Evolutionary conservation across 805 yeast species (phyloP).

Genomic region (Candida endomychidarum): DNA sequence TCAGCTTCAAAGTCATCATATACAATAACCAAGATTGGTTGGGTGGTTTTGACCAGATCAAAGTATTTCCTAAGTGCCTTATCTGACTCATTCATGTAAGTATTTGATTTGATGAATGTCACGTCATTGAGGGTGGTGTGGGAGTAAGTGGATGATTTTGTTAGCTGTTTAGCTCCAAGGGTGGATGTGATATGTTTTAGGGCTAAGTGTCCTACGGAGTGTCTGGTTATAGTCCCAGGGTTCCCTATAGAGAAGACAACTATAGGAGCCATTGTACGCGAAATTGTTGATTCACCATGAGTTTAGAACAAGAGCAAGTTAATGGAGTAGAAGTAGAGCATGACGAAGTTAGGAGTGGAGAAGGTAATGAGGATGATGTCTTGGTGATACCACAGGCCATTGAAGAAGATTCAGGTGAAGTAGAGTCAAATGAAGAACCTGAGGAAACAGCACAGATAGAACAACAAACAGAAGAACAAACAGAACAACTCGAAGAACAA

Average conservation of each 20-base stretch:
- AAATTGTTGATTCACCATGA: conserved; percentile 1
- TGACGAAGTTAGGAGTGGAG: too few relatives aligned
- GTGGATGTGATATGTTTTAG: conserved; percentile 26
- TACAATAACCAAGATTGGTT: conserved; percentile 23
- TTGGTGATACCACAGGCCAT: too few relatives aligned
- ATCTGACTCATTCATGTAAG: conserved; percentile 42
- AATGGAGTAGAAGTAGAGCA: not conserved
- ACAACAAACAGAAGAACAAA: not conserved
- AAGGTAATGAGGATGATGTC: too few relatives aligned
- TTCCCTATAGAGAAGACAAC: conserved; percentile 36
- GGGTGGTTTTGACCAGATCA: conserved; percentile 13
- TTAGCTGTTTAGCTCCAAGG: conserved; percentile 29
- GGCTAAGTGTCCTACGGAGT: conserved; percentile 40
- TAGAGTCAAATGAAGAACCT: not conserved
- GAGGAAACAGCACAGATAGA: conserved; percentile 6
- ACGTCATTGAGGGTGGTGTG: conserved; percentile 22
- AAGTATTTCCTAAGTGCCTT: conserved; percentile 27
- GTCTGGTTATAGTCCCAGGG: conserved; percentile 41
- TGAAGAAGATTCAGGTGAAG: conserved; percentile 9
- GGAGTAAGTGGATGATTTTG: conserved; percentile 31
- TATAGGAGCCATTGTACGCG: conserved; percentile 9
- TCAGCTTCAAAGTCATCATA: conserved; percentile 40
- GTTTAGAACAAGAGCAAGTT: conserved; percentile 4
- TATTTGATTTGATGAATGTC: conserved; percentile 34
- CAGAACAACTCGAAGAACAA: not conserved